These are phyloP conservation scores for Cerrena zonata DNA, from an alignment of 1,284 basidiomycete species.

Conservation along the genomic window DNA sequence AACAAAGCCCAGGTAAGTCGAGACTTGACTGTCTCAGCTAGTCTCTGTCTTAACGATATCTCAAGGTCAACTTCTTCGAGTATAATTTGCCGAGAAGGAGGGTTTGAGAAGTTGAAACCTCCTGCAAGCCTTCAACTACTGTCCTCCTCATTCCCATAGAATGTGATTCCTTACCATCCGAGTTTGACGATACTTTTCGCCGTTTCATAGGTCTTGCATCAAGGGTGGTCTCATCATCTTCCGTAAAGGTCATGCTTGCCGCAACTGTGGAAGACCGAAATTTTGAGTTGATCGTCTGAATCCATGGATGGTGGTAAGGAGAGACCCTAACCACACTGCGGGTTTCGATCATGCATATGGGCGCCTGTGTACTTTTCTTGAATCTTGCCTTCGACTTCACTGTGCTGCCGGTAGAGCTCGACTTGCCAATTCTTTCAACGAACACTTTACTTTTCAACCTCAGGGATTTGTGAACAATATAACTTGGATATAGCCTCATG, in stretches of 20 bases:
- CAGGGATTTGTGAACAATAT: too few relatives aligned
- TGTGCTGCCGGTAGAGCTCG: neutral
- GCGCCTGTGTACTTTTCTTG: neutral
- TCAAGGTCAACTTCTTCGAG: constrained; percentile 59
- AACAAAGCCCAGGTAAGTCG: constrained; percentile 62
- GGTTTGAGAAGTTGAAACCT: neutral
- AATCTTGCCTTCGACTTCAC: neutral
- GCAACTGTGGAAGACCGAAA: too few relatives aligned
- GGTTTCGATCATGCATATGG: too few relatives aligned
- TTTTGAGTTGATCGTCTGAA: too few relatives aligned
- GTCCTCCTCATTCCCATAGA: neutral
- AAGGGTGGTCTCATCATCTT: neutral
- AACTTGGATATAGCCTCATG: constrained; percentile 17
- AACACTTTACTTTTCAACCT: too few relatives aligned
- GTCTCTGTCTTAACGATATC: constrained; percentile 51
- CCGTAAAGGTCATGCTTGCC: neutral
- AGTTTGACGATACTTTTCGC: neutral
- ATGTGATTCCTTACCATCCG: constrained; percentile 1
- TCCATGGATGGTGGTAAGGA: too few relatives aligned
- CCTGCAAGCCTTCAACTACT: neutral
- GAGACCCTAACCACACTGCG: too few relatives aligned
- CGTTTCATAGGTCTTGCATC: constrained; percentile 2
- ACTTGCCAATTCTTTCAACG: too few relatives aligned
- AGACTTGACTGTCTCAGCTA: constrained; percentile 51
- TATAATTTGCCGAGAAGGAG: constrained; percentile 21